Evolutionary conservation across 495 filamentous ascomycete species (phyloP).

Genomic region (Neurospora sublineolata): DNA sequence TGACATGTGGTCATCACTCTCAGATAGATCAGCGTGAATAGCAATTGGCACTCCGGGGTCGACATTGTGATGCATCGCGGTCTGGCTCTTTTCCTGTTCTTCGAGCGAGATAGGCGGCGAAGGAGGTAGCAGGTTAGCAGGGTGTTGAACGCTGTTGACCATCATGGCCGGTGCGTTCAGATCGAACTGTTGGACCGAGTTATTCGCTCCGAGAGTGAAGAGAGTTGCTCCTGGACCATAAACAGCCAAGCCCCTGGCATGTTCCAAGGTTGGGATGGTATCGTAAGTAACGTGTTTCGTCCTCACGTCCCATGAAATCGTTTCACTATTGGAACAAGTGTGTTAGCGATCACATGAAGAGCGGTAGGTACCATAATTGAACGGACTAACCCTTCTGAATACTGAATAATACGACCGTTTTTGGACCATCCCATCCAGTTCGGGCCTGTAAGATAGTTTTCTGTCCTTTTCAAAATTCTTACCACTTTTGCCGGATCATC

Average conservation of each 20-base stretch:
- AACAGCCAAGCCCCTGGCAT: conserved; percentile 68
- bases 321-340: conserved; percentile 50
- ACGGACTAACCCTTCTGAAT: conserved; percentile 72
- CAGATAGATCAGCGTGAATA: conserved; percentile 44
- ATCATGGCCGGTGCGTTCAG: conserved; percentile 65
- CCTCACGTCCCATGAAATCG: conserved; percentile 88
- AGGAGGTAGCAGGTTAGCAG: conserved; percentile 60
- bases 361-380: conserved; percentile 3
- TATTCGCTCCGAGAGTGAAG: conserved; percentile 80
- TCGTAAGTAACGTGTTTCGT: conserved; percentile 92
- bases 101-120: conserved; percentile 69
- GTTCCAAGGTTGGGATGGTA: conserved; percentile 70
- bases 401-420: conserved; percentile 91
- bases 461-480: conserved; percentile 68
- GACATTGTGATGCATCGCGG: conserved; percentile 28
- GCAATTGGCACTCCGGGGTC: conserved; percentile 36
- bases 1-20: conserved; percentile 55
- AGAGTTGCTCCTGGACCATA: conserved; percentile 85
- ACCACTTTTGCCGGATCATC: conserved; percentile 75
- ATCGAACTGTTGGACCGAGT: conserved; percentile 90
- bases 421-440: conserved; percentile 99
- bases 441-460: conserved; percentile 60
- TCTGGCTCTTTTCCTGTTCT: conserved; percentile 39
- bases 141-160: conserved; percentile 75
- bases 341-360: not conserved